phyloP scores from a whole-genome alignment of 208 protist genomes.

The Trypanosoma congolense region DNA sequence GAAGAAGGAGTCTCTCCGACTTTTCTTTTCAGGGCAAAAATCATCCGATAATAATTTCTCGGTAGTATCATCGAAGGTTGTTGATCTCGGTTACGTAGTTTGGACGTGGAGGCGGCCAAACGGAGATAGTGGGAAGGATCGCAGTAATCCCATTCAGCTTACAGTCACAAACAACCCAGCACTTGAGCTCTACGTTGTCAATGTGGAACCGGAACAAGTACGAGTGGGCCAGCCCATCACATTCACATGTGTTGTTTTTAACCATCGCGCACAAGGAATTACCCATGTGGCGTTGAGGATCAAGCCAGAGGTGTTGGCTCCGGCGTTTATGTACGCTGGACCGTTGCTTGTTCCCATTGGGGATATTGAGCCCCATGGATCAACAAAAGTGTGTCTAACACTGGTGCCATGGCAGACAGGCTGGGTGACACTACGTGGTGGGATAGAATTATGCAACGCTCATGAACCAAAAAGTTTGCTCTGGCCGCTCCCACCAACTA shows the following conservation, averaged over 20 bases:
- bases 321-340: conserved; percentile 59
- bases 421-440: conserved; percentile 36
- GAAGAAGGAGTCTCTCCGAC: conserved; percentile 27
- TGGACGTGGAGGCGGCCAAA: conserved; percentile 49
- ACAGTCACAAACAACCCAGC: conserved; percentile 23
- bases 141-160: conserved; percentile 30
- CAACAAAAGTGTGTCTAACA: conserved; percentile 30
- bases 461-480: conserved; percentile 26
- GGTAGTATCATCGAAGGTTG: conserved; percentile 13
- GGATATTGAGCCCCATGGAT: conserved; percentile 20
- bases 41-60: neutral
- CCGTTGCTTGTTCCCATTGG: conserved; percentile 40
- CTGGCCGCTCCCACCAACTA: conserved; percentile 31
- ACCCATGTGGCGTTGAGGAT: conserved; percentile 55
- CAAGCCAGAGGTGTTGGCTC: conserved; percentile 52
- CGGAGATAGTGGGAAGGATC: conserved; percentile 44
- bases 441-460: conserved; percentile 49
- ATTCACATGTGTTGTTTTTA: conserved; percentile 27
- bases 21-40: conserved; percentile 16
- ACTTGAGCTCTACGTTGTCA: conserved; percentile 28
- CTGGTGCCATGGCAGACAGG: conserved; percentile 67
- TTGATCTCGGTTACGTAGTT: conserved; percentile 42
- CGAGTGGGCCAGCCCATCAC: conserved; percentile 27
- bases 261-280: conserved; percentile 22
- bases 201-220: conserved; percentile 11